Evolutionary conservation across 1,139 yeast genomes (phyloP), one percentile per base, ranked within the genome.

Genomic region (Candida sp.): DNA sequence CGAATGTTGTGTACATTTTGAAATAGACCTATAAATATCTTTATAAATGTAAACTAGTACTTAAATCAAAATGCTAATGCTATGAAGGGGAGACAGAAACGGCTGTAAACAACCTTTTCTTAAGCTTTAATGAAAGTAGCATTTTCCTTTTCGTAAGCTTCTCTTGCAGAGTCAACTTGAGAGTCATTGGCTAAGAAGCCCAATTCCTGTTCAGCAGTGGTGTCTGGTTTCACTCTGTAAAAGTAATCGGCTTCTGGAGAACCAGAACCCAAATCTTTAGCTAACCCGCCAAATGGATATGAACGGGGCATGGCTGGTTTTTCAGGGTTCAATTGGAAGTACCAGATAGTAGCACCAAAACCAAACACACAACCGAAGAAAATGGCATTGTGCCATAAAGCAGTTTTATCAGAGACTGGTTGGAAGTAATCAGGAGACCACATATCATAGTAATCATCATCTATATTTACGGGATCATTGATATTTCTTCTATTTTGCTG

Each of bases 401-500:
- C 96, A 36, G 80, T 73, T 46, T 67, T 62, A 63, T 86, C 84
- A 35, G 79, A 68, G 37, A 82, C 86, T 40, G 71, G 63, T 55
- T 82, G 81, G 61, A 73, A 82, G 58, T 82, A 78, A 58, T 87
- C 95, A 19, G 96, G 95, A 9, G 96, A 82, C 96, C 96, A 88
- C 73, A 87, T 77, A 61, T 88, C 93, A 58, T 83, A 74, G 61
- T 79, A 68, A 58, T 88, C 96, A 53, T 83, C 87, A 53, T 83
- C 79, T 43, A 81, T 81, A 58, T 82, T 79, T 49, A 86, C 64
- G 36, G 90, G 88, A 51, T 88, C 93, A 51, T 80, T 79, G 52
- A 78, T 69, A 71, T 87, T 87, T 68, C 95, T 82, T 70, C 93
- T 80, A 62, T 82, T 80, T 66, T 87, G 96, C 56, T 73, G 88